These are phyloP conservation scores for Cantharellus anzutake DNA, from an alignment of 768 basidiomycete species.

Conservation along the genomic window DNA sequence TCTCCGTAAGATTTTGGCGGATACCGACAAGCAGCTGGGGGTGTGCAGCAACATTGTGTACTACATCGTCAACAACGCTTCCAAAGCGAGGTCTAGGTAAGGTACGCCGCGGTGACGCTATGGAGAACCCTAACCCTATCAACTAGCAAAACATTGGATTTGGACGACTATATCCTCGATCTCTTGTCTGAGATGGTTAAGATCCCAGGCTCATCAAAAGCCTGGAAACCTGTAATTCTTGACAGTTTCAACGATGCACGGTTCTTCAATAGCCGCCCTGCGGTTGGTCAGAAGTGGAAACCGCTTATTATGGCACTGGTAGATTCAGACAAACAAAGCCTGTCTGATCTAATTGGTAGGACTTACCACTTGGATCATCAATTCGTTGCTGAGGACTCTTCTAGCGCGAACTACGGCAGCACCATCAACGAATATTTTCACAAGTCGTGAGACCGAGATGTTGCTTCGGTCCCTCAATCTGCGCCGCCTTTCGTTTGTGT, in stretches of 20 bases:
- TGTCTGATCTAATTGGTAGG: conserved; percentile 69
- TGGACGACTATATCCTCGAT: conserved; percentile 44
- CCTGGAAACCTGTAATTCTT: conserved; percentile 62
- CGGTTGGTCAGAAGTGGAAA: conserved; percentile 46
- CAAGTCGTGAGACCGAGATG: conserved; percentile 89
- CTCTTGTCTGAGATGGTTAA: conserved; percentile 64
- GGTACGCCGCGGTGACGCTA: conserved; percentile 5
- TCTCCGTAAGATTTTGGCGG: conserved; percentile 58
- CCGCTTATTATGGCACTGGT: conserved; percentile 62
- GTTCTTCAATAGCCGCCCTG: conserved; percentile 58
- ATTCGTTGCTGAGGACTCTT: neutral
- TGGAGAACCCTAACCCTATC: neutral
- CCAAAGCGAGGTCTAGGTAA: conserved; percentile 62
- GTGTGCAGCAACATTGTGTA: conserved; percentile 71
- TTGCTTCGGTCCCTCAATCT: conserved; percentile 68
- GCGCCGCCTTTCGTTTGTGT: conserved; percentile 65
- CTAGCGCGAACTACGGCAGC: conserved; percentile 38
- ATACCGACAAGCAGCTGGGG: conserved; percentile 65
- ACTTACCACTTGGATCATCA: conserved; percentile 1
- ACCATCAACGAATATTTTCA: conserved; percentile 90
- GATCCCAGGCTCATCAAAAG: conserved; percentile 56
- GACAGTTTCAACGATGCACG: conserved; percentile 76
- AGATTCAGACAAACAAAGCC: conserved; percentile 69
- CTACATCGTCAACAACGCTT: conserved; percentile 60
- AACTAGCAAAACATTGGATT: conserved; percentile 47